Evolutionary conservation across 1,284 basidiomycete species (phyloP).

Genomic region (Ganoderma sp.): DNA sequence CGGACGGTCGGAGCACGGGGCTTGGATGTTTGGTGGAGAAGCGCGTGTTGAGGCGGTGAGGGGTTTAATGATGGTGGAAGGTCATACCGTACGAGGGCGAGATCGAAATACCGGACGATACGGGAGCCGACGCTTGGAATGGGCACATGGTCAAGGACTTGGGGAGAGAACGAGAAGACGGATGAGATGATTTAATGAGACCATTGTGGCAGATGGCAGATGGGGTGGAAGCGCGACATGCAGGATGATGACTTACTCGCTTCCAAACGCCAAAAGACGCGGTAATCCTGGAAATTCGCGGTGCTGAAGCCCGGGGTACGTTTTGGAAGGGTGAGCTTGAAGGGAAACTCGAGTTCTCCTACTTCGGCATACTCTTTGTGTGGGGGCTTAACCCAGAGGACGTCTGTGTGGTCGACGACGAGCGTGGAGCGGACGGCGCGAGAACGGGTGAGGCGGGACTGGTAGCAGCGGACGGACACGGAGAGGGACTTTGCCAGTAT

Average conservation of each 20-base stretch:
- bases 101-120: slow-evolving; percentile 69
- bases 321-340: slow-evolving; percentile 70
- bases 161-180: slow-evolving; percentile 27
- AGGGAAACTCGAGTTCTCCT: slow-evolving; percentile 69
- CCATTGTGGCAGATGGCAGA: slow-evolving; percentile 30
- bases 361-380: slow-evolving; percentile 60
- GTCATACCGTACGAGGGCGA: slow-evolving; percentile 71
- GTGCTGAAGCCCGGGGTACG: slow-evolving; percentile 71
- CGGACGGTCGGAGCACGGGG: slow-evolving; percentile 43
- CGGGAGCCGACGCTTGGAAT: slow-evolving; percentile 70
- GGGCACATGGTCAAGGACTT: slow-evolving; percentile 70
- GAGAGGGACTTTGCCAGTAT: slow-evolving; percentile 67
- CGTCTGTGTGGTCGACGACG: slow-evolving; percentile 67
- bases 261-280: slow-evolving; percentile 82
- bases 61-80: slow-evolving; percentile 40
- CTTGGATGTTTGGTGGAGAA: slow-evolving; percentile 38
- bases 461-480: slow-evolving; percentile 79
- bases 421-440: slow-evolving; percentile 61
- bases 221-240: slow-evolving; percentile 26
- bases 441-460: slow-evolving; percentile 67
- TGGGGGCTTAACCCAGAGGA: slow-evolving; percentile 72
- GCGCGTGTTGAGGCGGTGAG: slow-evolving; percentile 27
- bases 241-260: slow-evolving; percentile 58
- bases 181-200: slow-evolving; percentile 24
- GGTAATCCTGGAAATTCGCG: slow-evolving; percentile 75